Evolutionary conservation across 176 grass and related monocot species (phyloP), one percentile per base, ranked within the genome.

Genomic region (Leersia perrieri): DNA sequence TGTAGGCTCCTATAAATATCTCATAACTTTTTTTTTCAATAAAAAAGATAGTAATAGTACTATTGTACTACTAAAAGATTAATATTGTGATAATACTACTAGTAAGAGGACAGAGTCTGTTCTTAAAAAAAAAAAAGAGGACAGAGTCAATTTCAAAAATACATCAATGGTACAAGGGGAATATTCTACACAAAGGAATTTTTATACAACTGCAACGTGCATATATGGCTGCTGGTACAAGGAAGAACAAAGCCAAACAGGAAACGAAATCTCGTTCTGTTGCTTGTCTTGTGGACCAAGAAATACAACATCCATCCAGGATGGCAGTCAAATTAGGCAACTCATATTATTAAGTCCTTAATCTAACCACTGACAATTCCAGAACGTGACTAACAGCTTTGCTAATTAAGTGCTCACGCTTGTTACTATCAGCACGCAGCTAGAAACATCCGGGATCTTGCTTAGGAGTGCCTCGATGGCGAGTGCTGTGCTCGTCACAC

Each of bases 281-380:
- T 44, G 53, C 33, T 68, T 80, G 13, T 85, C 76, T 84, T 80
- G 70, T 39, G 23, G 80, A 62, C 76, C 81, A 84, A 89, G 70
- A 84, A 74, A 75, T 49, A 75, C 28, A 32, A 51, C 10, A 45
- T 0, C 81, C 33, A 66, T 60, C 33, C 63, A 58, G 26, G 83
- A 38, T 85, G 63, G 58, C 76, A 33, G 87, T 76, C 87, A 87
- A 87, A 78, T 28, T 25, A 74, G 45, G 84, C 66, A 70, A 16
- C 45, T 39, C 18, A 26, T 16, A 41, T 31, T 23, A 35, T 60
- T 57, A 34, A 3, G 58, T 60, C 34, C 33, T 33, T 86, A 67
- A 29, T 44, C 13, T 35, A 75, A 28, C 30, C 25, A 73, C n/a
- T 42, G 35, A 74, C 11, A 44, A 45, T 27, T 16, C 41, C 0